Percentiles rank a stretch among this genome's conserved stretches.
These are phyloP conservation scores for Beta lomatogona DNA, from an alignment of 179 eudicot genomes.

Conservation along the genomic window DNA sequence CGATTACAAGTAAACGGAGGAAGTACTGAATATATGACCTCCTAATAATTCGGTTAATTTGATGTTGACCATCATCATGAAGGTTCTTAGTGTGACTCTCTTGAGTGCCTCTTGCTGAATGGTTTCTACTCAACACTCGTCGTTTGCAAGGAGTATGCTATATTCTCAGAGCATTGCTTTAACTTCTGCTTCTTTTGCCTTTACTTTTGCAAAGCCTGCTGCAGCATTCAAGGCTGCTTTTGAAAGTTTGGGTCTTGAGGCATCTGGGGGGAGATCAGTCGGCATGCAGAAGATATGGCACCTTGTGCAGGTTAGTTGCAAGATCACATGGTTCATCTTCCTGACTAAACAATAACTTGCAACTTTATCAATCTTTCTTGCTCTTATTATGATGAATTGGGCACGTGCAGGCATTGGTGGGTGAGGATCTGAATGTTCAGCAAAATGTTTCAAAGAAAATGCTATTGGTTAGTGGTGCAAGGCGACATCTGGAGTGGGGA, in stretches of 20 bases:
- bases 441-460: conserved; percentile 69
- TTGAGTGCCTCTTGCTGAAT: background rate
- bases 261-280: conserved; percentile 79
- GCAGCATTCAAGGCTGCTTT: conserved; percentile 76
- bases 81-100: background rate
- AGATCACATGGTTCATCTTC: conserved; percentile 9
- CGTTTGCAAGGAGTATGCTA: background rate
- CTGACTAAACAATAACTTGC: conserved; percentile 1
- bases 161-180: background rate
- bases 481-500: conserved; percentile 93
- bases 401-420: conserved; percentile 60
- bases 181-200: background rate
- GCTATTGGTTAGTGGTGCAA: conserved; percentile 84
- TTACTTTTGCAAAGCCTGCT: conserved; percentile 68
- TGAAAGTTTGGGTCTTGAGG: conserved; percentile 70
- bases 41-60: background rate
- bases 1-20: background rate
- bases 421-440: conserved; percentile 63
- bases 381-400: conserved; percentile 17
- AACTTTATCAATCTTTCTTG: conserved; percentile 13
- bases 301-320: conserved; percentile 69
- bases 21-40: background rate
- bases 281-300: conserved; percentile 97
- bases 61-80: conserved; percentile 2
- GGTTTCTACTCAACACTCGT: background rate